Conservation (phyloP, 2,329 filamentous ascomycete species). For the Dichotomopilus funicola region DNA sequence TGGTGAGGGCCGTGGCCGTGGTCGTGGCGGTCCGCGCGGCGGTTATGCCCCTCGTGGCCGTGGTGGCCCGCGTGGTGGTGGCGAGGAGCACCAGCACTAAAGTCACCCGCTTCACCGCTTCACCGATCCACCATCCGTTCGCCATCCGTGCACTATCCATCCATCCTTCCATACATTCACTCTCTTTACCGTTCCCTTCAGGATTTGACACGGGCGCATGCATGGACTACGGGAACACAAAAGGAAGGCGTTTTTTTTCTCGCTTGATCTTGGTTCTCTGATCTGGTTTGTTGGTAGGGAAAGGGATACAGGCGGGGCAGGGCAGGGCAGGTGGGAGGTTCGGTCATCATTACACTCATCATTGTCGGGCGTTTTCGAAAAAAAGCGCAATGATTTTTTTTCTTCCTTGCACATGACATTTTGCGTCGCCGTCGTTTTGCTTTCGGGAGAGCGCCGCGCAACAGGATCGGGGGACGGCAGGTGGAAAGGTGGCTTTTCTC, state of each 20-base stretch:
- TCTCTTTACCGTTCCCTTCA: neutral
- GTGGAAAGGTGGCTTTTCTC: too few species aligned
- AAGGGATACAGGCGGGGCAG: too few species aligned
- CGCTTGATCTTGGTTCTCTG: slow-evolving; percentile 19
- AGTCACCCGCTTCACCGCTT: neutral
- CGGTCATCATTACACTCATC: slow-evolving; percentile 15
- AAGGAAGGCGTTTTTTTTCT: slow-evolving; percentile 1
- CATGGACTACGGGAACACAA: neutral
- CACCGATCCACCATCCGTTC: too few species aligned
- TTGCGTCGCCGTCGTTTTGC: slow-evolving; percentile 1
- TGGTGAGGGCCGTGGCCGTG: slow-evolving; percentile 38
- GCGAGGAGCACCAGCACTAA: slow-evolving; percentile 9
- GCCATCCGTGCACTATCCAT: too few species aligned
- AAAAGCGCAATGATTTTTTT: slow-evolving; percentile 15
- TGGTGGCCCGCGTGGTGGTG: slow-evolving; percentile 12
- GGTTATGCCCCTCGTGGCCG: slow-evolving; percentile 14
- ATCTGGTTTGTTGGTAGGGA: slow-evolving; percentile 16
- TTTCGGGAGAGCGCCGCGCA: neutral
- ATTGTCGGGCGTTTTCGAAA: slow-evolving; percentile 14
- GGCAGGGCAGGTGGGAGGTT: too few species aligned
- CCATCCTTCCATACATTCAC: neutral
- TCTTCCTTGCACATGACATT: slow-evolving; percentile 7
- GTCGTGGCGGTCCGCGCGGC: slow-evolving; percentile 37
- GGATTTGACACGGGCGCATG: neutral
- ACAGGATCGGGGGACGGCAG: too few species aligned